Conservation (phyloP, 192 early-diverging fungal genomes). For the Coemansia reversa region DNA sequence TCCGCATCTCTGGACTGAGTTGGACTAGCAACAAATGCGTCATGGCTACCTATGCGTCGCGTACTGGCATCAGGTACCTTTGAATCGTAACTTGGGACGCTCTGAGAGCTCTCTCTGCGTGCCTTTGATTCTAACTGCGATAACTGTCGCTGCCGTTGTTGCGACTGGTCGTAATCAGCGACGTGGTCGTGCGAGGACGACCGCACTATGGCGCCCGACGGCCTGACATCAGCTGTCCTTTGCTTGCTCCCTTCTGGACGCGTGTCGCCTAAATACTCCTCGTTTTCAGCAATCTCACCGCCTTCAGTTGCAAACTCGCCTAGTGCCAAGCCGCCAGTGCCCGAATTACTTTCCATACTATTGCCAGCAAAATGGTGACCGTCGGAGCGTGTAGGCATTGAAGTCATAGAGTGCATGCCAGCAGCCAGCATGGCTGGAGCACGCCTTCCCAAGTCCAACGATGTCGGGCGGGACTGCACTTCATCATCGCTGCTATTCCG, state of each 20-base stretch:
- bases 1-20: background rate
- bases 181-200: constrained; percentile 22
- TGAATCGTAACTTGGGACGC: constrained; percentile 28
- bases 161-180: constrained; percentile 5
- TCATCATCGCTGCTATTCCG: constrained; percentile 50
- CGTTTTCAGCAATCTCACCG: constrained; percentile 42
- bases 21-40: background rate
- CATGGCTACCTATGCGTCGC: background rate
- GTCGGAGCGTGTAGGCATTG: constrained; percentile 27
- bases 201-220: constrained; percentile 34
- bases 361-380: constrained; percentile 4
- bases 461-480: constrained; percentile 36
- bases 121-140: background rate
- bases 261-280: constrained; percentile 5
- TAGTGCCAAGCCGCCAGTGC: constrained; percentile 34
- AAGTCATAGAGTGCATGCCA: constrained; percentile 36
- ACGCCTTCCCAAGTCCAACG: constrained; percentile 38
- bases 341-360: constrained; percentile 8
- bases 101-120: constrained; percentile 42
- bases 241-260: background rate
- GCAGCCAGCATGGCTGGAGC: constrained; percentile 19
- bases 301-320: constrained; percentile 46
- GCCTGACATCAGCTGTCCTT: background rate
- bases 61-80: background rate
- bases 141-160: background rate